Conservation (phyloP, 768 basidiomycete species). For the Strobilomyces dryophilus region DNA sequence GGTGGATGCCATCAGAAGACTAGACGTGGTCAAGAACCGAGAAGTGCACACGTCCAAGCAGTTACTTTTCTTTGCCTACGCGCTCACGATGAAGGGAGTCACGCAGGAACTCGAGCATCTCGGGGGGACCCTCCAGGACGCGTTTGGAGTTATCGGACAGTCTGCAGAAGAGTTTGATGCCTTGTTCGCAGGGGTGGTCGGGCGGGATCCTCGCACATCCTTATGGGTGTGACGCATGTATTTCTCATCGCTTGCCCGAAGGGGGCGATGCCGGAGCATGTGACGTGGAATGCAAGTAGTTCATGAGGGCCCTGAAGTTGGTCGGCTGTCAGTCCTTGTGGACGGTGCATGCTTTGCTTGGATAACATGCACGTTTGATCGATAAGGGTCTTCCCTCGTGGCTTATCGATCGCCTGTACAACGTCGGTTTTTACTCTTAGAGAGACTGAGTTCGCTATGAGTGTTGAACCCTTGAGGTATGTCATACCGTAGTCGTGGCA, state of each 20-base stretch:
- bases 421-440: neutral
- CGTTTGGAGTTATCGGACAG: conserved; percentile 91
- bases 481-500: neutral
- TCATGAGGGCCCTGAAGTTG: neutral
- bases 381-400: conserved; percentile 5
- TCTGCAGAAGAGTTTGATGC: conserved; percentile 78
- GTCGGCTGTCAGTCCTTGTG: conserved; percentile 5
- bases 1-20: conserved; percentile 77
- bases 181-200: conserved; percentile 45
- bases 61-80: conserved; percentile 91
- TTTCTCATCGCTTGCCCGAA: neutral
- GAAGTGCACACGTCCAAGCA: conserved; percentile 80
- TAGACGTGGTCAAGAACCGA: conserved; percentile 86
- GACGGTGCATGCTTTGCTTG: conserved; percentile 3
- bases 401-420: neutral
- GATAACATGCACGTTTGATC: conserved; percentile 8
- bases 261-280: neutral
- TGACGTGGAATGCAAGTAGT: conserved; percentile 2
- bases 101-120: conserved; percentile 84
- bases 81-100: conserved; percentile 90
- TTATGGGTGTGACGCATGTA: conserved; percentile 14
- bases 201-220: neutral
- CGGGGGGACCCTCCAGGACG: conserved; percentile 76
- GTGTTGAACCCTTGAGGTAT: neutral
- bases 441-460: neutral